phyloP scores from a whole-genome alignment of 2,329 filamentous ascomycete genomes.

The Cladophialophora immunda region DNA sequence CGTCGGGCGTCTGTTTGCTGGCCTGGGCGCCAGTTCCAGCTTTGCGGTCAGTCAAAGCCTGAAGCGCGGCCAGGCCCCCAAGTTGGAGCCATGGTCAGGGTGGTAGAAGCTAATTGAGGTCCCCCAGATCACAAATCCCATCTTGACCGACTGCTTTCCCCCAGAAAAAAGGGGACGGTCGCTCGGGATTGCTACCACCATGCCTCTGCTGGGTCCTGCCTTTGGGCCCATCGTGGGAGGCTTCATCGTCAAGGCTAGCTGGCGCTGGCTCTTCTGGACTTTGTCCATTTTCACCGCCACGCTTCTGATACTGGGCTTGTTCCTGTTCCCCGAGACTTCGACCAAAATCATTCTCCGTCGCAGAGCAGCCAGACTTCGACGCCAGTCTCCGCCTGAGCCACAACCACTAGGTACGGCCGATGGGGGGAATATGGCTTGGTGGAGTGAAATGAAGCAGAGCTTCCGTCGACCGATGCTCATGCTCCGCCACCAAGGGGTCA shows the following conservation, averaged over 20 bases:
- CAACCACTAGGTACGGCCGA: constrained; percentile 9
- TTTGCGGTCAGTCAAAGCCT: constrained; percentile 51
- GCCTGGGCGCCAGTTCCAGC: constrained; percentile 60
- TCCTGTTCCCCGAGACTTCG: constrained; percentile 68
- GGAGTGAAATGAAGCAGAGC: background rate
- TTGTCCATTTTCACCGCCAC: constrained; percentile 66
- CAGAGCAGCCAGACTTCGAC: background rate
- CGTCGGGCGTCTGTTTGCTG: constrained; percentile 60
- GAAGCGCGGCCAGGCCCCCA: too few species aligned
- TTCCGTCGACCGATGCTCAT: constrained; percentile 43
- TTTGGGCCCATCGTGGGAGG: constrained; percentile 69
- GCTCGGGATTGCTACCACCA: constrained; percentile 65
- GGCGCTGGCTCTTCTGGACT: constrained; percentile 53
- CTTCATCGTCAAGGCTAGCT: constrained; percentile 60
- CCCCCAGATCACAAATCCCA: too few species aligned
- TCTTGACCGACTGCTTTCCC: constrained; percentile 54
- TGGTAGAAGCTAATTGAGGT: too few species aligned
- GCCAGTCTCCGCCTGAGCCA: too few species aligned
- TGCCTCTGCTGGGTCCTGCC: constrained; percentile 59
- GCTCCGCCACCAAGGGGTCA: constrained; percentile 61
- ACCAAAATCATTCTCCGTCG: constrained; percentile 58
- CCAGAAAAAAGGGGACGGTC: constrained; percentile 66
- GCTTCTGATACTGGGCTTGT: constrained; percentile 65
- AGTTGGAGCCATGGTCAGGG: too few species aligned
- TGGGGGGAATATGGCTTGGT: background rate